phyloP scores from a whole-genome alignment of 2,329 filamentous ascomycete species.

The Ceratocystis colombiana region DNA sequence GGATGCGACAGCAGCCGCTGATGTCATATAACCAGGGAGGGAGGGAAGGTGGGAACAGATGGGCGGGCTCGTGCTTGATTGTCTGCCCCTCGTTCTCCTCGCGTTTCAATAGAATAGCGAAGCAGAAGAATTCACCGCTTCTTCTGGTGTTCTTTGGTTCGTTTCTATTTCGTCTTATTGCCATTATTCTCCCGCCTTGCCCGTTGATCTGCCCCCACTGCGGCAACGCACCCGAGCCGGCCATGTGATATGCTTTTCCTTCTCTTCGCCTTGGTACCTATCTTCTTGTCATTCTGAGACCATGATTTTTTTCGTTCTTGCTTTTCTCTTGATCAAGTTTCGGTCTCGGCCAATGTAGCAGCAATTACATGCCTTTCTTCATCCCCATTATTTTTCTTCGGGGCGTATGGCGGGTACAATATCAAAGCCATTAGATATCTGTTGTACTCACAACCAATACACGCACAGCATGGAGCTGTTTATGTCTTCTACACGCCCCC shows the following conservation, averaged over 20 bases:
- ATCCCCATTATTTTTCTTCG: background rate
- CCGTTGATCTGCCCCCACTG: background rate
- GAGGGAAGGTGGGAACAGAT: background rate
- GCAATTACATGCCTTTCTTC: too few species aligned
- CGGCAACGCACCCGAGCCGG: background rate
- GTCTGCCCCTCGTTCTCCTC: background rate
- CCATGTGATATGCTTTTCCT: background rate
- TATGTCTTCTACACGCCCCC: background rate
- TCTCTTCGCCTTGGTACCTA: too few species aligned
- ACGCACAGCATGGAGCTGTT: background rate
- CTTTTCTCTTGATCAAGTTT: background rate
- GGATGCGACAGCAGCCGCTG: background rate
- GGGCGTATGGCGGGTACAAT: background rate
- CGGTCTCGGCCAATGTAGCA: background rate
- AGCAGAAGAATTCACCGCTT: slow-evolving; percentile 4
- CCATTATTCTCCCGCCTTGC: background rate
- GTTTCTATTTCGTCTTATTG: background rate
- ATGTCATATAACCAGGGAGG: background rate
- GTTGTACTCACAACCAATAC: background rate
- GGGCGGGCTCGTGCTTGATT: background rate
- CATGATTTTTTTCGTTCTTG: background rate
- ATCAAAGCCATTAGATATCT: background rate
- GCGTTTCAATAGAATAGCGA: background rate
- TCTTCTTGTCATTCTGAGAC: background rate
- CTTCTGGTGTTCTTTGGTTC: background rate